Conservation (phyloP, 2,329 filamentous ascomycete species). For the Fusarium palustre region DNA sequence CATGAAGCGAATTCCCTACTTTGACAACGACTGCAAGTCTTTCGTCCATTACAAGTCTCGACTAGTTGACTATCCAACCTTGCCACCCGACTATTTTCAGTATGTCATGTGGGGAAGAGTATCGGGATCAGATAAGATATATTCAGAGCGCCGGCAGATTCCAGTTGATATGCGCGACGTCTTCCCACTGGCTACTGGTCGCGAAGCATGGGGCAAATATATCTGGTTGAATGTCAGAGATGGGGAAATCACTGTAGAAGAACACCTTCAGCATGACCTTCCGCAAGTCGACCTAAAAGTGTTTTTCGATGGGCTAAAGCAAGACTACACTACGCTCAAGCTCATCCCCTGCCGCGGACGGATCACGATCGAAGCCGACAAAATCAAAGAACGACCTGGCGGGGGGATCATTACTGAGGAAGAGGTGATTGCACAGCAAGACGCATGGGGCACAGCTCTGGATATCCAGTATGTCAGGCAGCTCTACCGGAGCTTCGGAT, state of each 20-base stretch:
- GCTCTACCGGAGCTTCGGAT: neutral
- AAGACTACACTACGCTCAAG: neutral
- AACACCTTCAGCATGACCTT: neutral
- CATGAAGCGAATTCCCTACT: slow-evolving; percentile 5
- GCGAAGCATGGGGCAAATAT: neutral
- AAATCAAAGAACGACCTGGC: neutral
- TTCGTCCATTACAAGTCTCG: slow-evolving; percentile 9
- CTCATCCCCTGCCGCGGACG: slow-evolving; percentile 2
- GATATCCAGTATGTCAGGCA: neutral
- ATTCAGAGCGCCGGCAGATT: neutral
- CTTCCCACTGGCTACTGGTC: neutral
- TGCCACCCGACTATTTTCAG: neutral
- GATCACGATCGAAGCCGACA: neutral
- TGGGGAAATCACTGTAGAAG: neutral
- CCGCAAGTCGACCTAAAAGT: neutral
- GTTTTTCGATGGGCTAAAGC: neutral
- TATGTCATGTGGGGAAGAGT: neutral
- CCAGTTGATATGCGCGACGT: neutral
- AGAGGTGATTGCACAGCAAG: neutral
- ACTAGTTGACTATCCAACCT: neutral
- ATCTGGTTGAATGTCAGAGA: neutral
- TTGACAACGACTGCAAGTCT: neutral
- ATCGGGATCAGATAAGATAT: neutral
- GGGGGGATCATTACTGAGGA: neutral
- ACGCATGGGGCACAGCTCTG: neutral